A percentile compares a stretch with the other conserved stretches of the same genome.
Conservation (phyloP, 2,329 filamentous ascomycete genomes). For the Sphaerulina vaccinii region DNA sequence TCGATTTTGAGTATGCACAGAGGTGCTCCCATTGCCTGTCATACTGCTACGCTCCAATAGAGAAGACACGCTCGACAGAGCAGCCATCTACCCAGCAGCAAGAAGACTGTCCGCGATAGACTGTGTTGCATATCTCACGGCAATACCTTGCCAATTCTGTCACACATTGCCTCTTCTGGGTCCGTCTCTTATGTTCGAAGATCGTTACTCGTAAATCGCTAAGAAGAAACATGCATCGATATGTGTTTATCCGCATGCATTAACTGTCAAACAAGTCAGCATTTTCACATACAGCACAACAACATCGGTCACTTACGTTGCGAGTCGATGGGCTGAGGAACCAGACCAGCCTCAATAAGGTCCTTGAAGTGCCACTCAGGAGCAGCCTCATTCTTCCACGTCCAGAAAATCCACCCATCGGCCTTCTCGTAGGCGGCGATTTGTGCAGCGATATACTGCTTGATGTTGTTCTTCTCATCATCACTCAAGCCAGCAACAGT, state of each 20-base stretch:
- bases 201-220: no score
- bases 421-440: conserved; percentile 50
- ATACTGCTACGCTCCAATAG: no score
- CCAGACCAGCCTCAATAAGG: conserved; percentile 41
- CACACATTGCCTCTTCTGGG: not conserved
- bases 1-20: conserved; percentile 6
- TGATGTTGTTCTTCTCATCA: conserved; percentile 46
- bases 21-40: conserved; percentile 13
- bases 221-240: not conserved
- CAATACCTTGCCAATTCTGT: not conserved
- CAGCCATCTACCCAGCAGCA: no score
- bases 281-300: not conserved
- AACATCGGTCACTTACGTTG: not conserved
- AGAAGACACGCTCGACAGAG: no score
- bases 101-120: no score
- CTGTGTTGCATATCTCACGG: no score
- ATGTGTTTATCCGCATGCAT: conserved; percentile 10
- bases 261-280: conserved; percentile 10
- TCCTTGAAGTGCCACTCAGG: conserved; percentile 52
- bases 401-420: conserved; percentile 52
- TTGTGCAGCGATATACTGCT: conserved; percentile 49
- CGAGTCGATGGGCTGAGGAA: conserved; percentile 28
- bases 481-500: conserved; percentile 43
- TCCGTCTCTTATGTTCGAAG: not conserved
- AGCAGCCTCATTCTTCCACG: conserved; percentile 51